phyloP scores from a whole-genome alignment of 371 early-diverging fungal species.

The Smittium culicis region DNA sequence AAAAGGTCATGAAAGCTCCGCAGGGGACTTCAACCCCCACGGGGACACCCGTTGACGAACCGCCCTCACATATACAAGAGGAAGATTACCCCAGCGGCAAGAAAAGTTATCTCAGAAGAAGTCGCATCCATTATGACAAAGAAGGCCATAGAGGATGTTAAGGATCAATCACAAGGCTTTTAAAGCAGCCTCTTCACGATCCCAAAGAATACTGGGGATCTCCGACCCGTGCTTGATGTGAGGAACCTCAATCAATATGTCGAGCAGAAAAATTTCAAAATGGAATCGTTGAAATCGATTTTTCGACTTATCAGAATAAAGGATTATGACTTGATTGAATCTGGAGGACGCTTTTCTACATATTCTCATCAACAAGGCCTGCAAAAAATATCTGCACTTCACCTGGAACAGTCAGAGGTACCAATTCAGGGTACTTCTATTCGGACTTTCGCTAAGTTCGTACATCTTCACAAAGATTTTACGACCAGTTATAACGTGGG shows the following conservation, averaged over 20 bases:
- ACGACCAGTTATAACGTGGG: conserved; percentile 24
- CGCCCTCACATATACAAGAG: no score
- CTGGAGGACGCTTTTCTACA: conserved; percentile 29
- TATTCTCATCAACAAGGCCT: conserved; percentile 23
- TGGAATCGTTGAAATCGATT: not conserved
- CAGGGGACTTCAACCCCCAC: no score
- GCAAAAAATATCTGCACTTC: conserved; percentile 29
- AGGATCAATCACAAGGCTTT: no score
- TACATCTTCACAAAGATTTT: conserved; percentile 32
- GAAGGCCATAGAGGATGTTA: no score
- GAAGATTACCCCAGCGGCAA: no score
- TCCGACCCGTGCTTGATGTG: not conserved
- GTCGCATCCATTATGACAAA: no score
- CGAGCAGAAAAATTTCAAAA: not conserved
- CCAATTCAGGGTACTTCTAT: conserved; percentile 32
- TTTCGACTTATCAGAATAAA: not conserved
- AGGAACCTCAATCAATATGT: not conserved
- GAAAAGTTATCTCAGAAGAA: no score
- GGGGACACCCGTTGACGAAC: no score
- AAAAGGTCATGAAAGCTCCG: no score
- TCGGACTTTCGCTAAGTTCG: conserved; percentile 35
- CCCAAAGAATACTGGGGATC: not conserved
- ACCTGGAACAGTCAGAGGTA: conserved; percentile 32
- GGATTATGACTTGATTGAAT: not conserved
- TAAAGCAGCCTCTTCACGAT: not conserved